Evolutionary conservation across 1,284 basidiomycete genomes (phyloP), one percentile per base, ranked within the genome.

Genomic region (Phaffia rhodozyma): DNA sequence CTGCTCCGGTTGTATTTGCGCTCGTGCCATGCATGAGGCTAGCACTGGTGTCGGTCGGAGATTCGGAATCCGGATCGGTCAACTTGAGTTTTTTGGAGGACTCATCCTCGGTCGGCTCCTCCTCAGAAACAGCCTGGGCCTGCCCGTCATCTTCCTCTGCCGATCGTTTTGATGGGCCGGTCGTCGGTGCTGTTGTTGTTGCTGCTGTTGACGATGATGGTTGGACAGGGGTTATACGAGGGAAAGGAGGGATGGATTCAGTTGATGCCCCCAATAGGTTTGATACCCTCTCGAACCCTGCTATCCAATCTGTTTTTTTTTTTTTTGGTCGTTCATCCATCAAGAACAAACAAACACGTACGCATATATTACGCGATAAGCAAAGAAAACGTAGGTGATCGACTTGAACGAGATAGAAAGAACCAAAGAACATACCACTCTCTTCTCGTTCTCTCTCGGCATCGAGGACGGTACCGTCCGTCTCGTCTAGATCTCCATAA

Each of bases 401-500:
- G 38, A 2, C 13, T 43, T 7, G 13, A 11, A 43, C n/a, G 52
- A 34, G 29, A 60, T 32, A 55, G 30, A 25, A 52, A 18, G n/a
- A 27, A 51, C 25, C 32, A 53, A 63, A 38, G 69, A 34, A 73
- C 81, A 62, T 68, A 91, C 90, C 88, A 76, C 86, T 83, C 66
- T 86, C 80, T 72, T 91, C 89, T 49, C 81, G 81, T 65, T 80
- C 79, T 63, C 76, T 78, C 76, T 97, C 92, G 71, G 82, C 87
- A 67, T 81, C 79, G 11, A 91, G 72, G 38, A 97, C 73, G 27
- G 77, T 76, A 9, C 80, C 84, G 68, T 91, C 89, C 29, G 79
- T 76, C 73, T 97, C 93, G 71, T 97, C 93, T 20, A 86, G 72
- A 74, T 98, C 91, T 3, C 96, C 93, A 73, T 87, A 97, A 73